Conservation (phyloP, 2,329 filamentous ascomycete genomes). For the Botrytis sinoallii region DNA sequence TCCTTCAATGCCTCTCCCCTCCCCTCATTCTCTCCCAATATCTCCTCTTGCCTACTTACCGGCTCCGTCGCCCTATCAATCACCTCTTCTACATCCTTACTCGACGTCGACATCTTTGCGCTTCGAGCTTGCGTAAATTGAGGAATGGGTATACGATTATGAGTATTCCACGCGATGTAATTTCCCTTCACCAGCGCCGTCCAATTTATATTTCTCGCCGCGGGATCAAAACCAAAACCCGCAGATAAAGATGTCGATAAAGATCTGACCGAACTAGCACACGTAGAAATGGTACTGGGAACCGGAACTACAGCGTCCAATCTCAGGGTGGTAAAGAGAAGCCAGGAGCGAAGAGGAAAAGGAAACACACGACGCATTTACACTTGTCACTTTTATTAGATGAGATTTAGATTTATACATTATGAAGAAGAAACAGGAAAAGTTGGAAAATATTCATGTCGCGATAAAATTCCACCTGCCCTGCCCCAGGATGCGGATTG, state of each 20-base stretch:
- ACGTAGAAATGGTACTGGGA: not conserved
- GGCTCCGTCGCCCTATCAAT: constrained; percentile 57
- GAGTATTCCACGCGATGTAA: not conserved
- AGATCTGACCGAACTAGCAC: not conserved
- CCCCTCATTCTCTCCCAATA: constrained; percentile 39
- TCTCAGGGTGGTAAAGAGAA: not conserved
- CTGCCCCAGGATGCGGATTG: too few relatives aligned
- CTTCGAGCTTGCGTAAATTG: not conserved
- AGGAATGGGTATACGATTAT: not conserved
- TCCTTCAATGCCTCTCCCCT: constrained; percentile 50
- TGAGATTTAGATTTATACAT: not conserved
- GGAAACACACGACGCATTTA: not conserved
- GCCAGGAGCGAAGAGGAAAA: not conserved
- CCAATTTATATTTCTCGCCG: not conserved
- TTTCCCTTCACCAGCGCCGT: not conserved
- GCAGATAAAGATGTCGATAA: not conserved
- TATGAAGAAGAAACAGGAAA: not conserved
- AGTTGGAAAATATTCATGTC: not conserved
- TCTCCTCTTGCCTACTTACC: constrained; percentile 47
- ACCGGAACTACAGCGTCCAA: not conserved
- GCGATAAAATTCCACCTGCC: too few relatives aligned
- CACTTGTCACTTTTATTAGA: fast-evolving
- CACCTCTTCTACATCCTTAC: not conserved
- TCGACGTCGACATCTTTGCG: constrained; percentile 11
- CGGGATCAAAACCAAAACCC: not conserved